A percentile compares a stretch with the other conserved stretches of the same genome.
Conservation (phyloP, 2,329 filamentous ascomycete species). For the Phialocephala subalpina region DNA sequence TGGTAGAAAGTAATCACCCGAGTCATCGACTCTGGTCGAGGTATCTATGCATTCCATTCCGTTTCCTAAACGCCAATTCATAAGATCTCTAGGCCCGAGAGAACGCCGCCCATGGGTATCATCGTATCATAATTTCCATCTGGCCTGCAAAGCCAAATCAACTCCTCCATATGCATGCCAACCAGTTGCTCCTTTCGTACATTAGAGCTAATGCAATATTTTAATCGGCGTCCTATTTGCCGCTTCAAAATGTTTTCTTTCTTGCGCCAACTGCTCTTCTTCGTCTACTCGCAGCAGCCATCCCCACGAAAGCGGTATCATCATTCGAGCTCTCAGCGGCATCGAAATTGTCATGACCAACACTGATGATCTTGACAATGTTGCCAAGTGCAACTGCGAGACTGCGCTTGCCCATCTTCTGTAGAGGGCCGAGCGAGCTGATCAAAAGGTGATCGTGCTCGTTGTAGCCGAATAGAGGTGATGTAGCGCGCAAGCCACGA, state of each 20-base stretch:
- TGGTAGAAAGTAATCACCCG: no score
- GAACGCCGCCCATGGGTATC: slow-evolving; percentile 11
- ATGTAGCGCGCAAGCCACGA: slow-evolving; percentile 47
- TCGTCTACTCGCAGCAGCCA: slow-evolving; percentile 33
- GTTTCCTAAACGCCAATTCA: not conserved
- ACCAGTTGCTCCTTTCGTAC: not conserved
- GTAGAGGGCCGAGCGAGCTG: slow-evolving; percentile 70
- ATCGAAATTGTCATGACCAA: slow-evolving; percentile 72
- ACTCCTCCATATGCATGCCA: not conserved
- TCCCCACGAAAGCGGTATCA: slow-evolving; percentile 38
- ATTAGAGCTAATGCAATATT: not conserved
- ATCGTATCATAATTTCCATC: not conserved
- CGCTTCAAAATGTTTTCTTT: slow-evolving; percentile 17
- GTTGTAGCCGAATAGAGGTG: slow-evolving; percentile 31
- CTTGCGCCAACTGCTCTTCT: slow-evolving; percentile 18
- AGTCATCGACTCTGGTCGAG: not conserved
- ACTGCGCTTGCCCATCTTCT: slow-evolving; percentile 67
- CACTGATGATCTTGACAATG: slow-evolving; percentile 73
- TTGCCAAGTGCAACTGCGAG: slow-evolving; percentile 78
- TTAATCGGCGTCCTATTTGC: not conserved
- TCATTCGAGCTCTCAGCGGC: slow-evolving; percentile 33
- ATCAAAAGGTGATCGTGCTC: slow-evolving; percentile 65
- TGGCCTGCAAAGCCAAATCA: not conserved
- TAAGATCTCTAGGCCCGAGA: not conserved
- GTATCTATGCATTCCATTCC: not conserved